phyloP scores from a whole-genome alignment of 2,329 filamentous ascomycete species.

The Aureobasidium uvarum region DNA sequence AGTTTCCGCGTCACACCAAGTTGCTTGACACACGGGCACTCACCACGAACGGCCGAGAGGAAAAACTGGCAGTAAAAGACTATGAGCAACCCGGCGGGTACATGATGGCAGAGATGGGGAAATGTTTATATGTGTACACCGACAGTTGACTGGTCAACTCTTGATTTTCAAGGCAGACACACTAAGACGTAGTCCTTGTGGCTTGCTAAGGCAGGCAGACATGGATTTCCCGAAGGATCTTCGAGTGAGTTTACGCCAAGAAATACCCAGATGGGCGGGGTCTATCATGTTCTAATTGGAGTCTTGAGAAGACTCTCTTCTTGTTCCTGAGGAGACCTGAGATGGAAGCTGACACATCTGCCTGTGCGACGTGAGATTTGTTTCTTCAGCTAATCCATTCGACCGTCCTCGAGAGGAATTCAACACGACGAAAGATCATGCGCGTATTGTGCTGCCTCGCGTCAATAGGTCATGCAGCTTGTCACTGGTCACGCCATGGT shows the following conservation, averaged over 20 bases:
- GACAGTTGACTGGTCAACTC: constrained; percentile 21
- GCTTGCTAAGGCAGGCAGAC: constrained; percentile 24
- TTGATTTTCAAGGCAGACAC: constrained; percentile 24
- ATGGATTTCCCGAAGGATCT: constrained; percentile 17
- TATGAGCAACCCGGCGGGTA: neutral
- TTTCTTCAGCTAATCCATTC: neutral
- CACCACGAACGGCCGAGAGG: constrained; percentile 23
- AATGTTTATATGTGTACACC: constrained; percentile 19
- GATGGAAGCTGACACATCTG: neutral
- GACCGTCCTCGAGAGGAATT: neutral
- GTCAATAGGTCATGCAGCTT: constrained; percentile 24
- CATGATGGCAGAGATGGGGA: constrained; percentile 5
- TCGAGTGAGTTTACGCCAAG: constrained; percentile 2
- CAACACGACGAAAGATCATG: constrained; percentile 9
- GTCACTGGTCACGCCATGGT: constrained; percentile 25
- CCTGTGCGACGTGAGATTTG: constrained; percentile 19
- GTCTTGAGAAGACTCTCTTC: neutral
- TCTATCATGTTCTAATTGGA: neutral
- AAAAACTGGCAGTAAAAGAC: constrained; percentile 20
- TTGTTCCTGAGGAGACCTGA: constrained; percentile 9
- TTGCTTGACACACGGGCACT: constrained; percentile 16
- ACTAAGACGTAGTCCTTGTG: constrained; percentile 19
- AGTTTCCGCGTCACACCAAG: constrained; percentile 23
- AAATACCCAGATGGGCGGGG: constrained; percentile 9
- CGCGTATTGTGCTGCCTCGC: constrained; percentile 21